Base-by-base conservation (phyloP, 2,329 filamentous ascomycete species). In the Aspergillus neoniger region DNA sequence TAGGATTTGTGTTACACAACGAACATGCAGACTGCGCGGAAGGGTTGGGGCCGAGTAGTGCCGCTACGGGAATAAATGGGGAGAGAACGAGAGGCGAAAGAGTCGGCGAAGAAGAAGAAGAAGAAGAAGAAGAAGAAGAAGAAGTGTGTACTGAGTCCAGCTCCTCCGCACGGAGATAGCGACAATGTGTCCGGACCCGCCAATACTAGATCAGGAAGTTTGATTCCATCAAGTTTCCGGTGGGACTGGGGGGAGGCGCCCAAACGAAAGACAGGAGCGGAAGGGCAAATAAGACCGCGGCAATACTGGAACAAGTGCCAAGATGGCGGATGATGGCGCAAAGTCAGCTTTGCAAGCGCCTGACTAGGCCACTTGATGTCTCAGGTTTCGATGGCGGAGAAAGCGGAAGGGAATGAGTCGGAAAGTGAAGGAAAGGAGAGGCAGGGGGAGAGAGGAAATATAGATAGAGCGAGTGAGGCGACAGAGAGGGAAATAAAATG, bases 151-250 rank as follows among this genome's bases (percentile, higher is more conserved):
- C 57, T 49, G 48, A 60, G 59, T 57, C 60, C 56, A 61, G 50
- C 54, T 60, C 59, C 62, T 64, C 60, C 64, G 60, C 60, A 57
- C 63, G 53, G 61, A 60, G 59, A 65, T 56, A 61, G 62, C 55
- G 58, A 64, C 57, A 49, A 55, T 55, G 59, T 65, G 60, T 62
- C 60, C 60, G 60, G 60, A 59, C 38, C 60, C 59, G 65, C 61
- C 60, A 64, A 65, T 57, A 60, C 55, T 62, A 61, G 59, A 44
- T 47, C 47, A 62, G 60, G 54, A 51, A 56, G 57, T 53, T 57
- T 38, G 54, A 53, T 60, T 60, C 63, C 62, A 67, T 67, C 60
- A 47, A 61, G 58, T 28, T 48, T 38, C 43, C 23, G 36, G 28
- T 48, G 41, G 55, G 36, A 57, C 44, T 41, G 36, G 47, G 25